Percentiles rank a stretch among this genome's conserved stretches.
phyloP scores from a whole-genome alignment of 2,329 filamentous ascomycete genomes.

The Chaetomiaceae sp. region DNA sequence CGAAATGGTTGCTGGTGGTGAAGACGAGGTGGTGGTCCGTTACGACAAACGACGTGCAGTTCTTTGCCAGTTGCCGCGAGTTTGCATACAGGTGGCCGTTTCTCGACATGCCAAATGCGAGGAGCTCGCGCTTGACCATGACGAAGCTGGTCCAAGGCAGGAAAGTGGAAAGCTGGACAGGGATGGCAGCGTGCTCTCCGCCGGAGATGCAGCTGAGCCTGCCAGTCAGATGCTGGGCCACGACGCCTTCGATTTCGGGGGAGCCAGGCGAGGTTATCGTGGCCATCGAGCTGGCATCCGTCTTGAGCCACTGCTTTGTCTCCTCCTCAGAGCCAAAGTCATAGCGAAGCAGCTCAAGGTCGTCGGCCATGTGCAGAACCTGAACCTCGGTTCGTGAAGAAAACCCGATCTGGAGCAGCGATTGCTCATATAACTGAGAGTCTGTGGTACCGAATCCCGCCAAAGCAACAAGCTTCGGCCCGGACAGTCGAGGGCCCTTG shows the following conservation, averaged over 20 bases:
- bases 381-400: constrained; percentile 25
- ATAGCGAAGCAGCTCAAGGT: constrained; percentile 24
- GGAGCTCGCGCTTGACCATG: constrained; percentile 36
- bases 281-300: constrained; percentile 16
- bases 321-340: constrained; percentile 10
- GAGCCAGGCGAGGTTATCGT: constrained; percentile 20
- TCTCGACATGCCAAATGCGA: constrained; percentile 62
- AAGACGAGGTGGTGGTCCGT: constrained; percentile 81
- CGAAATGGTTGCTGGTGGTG: constrained; percentile 84
- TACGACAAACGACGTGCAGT: constrained; percentile 85
- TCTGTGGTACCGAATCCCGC: constrained; percentile 9
- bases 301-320: constrained; percentile 10
- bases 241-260: constrained; percentile 28
- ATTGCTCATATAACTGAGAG: constrained; percentile 15
- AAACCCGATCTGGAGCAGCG: constrained; percentile 30
- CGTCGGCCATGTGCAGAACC: constrained; percentile 35
- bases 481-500: constrained; percentile 47
- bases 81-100: constrained; percentile 77
- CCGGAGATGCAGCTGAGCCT: constrained; percentile 38
- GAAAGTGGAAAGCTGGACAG: constrained; percentile 39
- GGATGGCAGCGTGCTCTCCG: constrained; percentile 32
- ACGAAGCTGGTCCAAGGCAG: constrained; percentile 51
- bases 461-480: constrained; percentile 35
- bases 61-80: constrained; percentile 67
- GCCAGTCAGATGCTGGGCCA: constrained; percentile 44